Conservation (phyloP, 352 stramenopile species). For the Phytophthora tubulina region DNA sequence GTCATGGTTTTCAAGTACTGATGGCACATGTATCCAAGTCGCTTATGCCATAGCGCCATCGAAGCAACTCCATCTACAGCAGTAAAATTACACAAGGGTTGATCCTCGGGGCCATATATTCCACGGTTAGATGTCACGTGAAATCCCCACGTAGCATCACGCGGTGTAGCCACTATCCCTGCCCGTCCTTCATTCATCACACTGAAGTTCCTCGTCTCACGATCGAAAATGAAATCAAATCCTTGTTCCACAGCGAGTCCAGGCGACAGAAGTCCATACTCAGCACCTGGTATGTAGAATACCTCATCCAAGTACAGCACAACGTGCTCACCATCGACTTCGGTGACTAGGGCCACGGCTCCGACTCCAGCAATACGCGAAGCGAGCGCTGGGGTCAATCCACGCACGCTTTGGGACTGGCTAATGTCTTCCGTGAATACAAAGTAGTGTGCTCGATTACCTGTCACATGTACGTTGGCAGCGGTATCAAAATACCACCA, state of each 20-base stretch:
- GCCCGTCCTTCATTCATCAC: not conserved
- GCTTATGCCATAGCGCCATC: not conserved
- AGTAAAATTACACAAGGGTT: not conserved
- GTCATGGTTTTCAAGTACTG: slow-evolving; percentile 1
- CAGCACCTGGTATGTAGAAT: slow-evolving; percentile 8
- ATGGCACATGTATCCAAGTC: not conserved
- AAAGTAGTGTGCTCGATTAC: not conserved
- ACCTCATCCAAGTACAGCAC: not conserved
- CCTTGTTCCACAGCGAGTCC: slow-evolving; percentile 6
- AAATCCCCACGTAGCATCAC: not conserved
- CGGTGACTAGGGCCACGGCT: not conserved
- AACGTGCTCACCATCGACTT: not conserved
- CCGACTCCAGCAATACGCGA: not conserved
- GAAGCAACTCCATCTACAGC: not conserved
- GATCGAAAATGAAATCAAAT: slow-evolving; percentile 5
- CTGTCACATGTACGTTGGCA: not conserved
- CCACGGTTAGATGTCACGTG: not conserved
- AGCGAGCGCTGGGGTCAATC: not conserved
- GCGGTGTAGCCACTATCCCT: not conserved
- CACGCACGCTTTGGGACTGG: not conserved
- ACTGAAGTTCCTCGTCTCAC: not conserved
- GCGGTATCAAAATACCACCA: slow-evolving; percentile 15
- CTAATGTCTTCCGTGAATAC: not conserved
- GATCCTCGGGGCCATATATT: not conserved
- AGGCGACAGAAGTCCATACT: slow-evolving; percentile 3